These are phyloP conservation scores for Solanum paucissectum DNA, from an alignment of 257 asterid species.

Conservation along the genomic window DNA sequence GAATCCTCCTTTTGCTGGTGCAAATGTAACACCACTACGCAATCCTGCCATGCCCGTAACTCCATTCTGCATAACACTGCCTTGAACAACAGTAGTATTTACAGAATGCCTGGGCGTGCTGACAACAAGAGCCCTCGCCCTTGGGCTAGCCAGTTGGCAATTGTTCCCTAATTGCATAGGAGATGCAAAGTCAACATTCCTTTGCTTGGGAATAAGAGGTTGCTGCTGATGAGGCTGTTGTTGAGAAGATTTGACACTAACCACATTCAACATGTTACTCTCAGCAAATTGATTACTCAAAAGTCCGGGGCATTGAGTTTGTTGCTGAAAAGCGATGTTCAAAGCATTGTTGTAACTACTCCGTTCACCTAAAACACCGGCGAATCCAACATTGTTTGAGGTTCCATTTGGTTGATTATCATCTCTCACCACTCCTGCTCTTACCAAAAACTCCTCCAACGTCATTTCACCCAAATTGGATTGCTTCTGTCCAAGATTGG, in stretches of 20 bases:
- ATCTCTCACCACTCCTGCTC: conserved; percentile 80
- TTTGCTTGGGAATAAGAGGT: conserved; percentile 65
- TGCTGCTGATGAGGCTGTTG: conserved; percentile 14
- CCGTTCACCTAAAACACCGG: conserved; percentile 23
- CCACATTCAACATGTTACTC: conserved; percentile 25
- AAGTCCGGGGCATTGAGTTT: conserved; percentile 22
- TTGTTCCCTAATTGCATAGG: conserved; percentile 36
- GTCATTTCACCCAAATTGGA: conserved; percentile 80
- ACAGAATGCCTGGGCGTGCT: conserved; percentile 26
- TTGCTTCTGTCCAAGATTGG: conserved; percentile 39
- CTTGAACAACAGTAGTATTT: conserved; percentile 23
- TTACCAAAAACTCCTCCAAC: conserved; percentile 60
- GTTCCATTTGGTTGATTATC: conserved; percentile 36
- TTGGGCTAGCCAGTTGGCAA: conserved; percentile 32
- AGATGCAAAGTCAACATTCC: conserved; percentile 42
- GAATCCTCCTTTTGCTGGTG: conserved; percentile 32
- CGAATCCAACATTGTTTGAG: conserved; percentile 18
- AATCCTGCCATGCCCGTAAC: conserved; percentile 30
- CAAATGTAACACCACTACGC: conserved; percentile 27
- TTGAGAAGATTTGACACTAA: conserved; percentile 21
- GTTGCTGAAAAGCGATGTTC: conserved; percentile 42
- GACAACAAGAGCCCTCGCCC: conserved; percentile 17
- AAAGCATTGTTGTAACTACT: conserved; percentile 12
- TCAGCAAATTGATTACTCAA: conserved; percentile 30
- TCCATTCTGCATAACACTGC: conserved; percentile 30